phyloP scores from a whole-genome alignment of 2,329 filamentous ascomycete species.

The Ceratocystis ficicola region DNA sequence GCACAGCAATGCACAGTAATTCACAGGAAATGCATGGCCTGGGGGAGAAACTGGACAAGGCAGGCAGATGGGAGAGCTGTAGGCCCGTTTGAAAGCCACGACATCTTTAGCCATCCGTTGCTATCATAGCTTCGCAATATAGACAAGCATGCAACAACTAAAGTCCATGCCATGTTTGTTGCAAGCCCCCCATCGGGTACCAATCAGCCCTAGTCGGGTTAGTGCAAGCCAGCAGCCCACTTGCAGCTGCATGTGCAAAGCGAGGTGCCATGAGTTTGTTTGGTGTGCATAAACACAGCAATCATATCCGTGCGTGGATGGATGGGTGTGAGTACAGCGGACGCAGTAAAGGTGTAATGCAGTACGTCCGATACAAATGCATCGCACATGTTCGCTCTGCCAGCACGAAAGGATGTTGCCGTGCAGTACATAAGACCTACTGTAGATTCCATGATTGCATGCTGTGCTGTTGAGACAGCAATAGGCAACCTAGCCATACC shows the following conservation, averaged over 20 bases:
- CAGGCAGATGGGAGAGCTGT: no score
- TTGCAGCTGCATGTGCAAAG: slow-evolving; percentile 5
- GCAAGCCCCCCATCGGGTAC: background rate
- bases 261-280: slow-evolving; percentile 1
- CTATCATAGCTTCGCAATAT: no score
- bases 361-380: no score
- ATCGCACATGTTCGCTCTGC: no score
- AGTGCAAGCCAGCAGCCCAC: background rate
- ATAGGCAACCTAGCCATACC: no score
- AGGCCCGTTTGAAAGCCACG: no score
- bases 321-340: background rate
- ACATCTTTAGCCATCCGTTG: no score
- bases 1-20: no score
- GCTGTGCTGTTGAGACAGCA: background rate
- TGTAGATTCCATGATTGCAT: background rate
- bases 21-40: no score
- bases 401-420: background rate
- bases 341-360: no score
- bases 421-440: background rate
- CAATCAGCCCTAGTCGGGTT: background rate
- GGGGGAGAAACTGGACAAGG: no score
- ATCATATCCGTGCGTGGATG: background rate
- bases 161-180: background rate
- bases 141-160: no score
- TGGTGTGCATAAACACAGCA: background rate